Conservation (phyloP, 768 basidiomycete genomes). For the Kwoniella sp. region DNA sequence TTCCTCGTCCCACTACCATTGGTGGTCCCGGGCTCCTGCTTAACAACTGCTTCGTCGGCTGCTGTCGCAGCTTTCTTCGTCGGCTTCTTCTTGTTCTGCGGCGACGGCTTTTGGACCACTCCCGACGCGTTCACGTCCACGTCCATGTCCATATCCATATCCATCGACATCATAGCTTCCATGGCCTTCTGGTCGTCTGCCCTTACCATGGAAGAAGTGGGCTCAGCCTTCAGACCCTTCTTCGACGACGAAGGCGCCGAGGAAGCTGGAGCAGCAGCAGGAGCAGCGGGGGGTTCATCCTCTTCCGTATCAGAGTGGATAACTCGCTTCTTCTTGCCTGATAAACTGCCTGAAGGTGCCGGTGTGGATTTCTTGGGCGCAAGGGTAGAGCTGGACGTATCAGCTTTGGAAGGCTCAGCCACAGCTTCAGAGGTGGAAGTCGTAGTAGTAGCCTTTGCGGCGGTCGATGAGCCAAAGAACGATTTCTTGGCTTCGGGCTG, state of each 20-base stretch:
- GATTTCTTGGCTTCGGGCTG: constrained; percentile 17
- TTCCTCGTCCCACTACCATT: constrained; percentile 20
- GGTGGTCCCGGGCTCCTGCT: constrained; percentile 15
- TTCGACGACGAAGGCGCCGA: background rate
- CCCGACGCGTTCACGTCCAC: too few species aligned
- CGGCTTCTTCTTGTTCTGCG: background rate
- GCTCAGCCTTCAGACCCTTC: constrained; percentile 13
- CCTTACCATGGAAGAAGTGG: constrained; percentile 35
- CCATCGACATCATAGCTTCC: constrained; percentile 53
- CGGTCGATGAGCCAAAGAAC: background rate
- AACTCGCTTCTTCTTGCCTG: constrained; percentile 29
- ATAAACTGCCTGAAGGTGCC: constrained; percentile 7
- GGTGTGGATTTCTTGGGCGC: background rate
- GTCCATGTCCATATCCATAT: constrained; percentile 27
- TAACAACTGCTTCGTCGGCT: constrained; percentile 9
- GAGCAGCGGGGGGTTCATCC: constrained; percentile 19
- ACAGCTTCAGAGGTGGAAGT: background rate
- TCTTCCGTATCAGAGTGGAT: constrained; percentile 36
- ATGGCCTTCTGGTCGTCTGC: constrained; percentile 44
- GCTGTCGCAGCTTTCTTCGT: constrained; percentile 1
- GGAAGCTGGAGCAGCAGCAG: constrained; percentile 8
- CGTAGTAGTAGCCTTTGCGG: constrained; percentile 3
- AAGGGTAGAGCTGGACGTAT: background rate
- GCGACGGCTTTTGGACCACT: too few species aligned
- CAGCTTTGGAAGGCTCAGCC: background rate